phyloP scores from a whole-genome alignment of 1,139 yeast species.

The Debaryomyces subglobosus region DNA sequence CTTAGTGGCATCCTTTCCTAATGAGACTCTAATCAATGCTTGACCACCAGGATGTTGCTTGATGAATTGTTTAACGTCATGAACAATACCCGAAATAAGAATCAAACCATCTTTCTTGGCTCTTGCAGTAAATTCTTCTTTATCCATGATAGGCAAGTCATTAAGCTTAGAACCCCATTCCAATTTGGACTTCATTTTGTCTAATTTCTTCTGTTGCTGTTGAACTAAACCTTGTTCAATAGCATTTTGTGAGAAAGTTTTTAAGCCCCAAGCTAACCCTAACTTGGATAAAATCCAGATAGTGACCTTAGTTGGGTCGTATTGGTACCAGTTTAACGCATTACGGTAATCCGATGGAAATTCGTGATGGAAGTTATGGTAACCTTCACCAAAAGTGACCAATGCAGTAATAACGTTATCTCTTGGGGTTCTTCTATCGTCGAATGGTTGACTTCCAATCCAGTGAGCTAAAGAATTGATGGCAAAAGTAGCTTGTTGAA shows the following conservation, averaged over 20 bases:
- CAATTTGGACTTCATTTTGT: conserved; percentile 72
- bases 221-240: conserved; percentile 95
- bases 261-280: conserved; percentile 89
- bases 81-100: conserved; percentile 91
- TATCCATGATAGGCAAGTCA: conserved; percentile 89
- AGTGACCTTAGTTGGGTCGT: conserved; percentile 89
- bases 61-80: conserved; percentile 82
- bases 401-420: conserved; percentile 94
- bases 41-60: conserved; percentile 98
- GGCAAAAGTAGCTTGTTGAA: conserved; percentile 98
- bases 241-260: conserved; percentile 92
- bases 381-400: conserved; percentile 97
- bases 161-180: conserved; percentile 93
- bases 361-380: conserved; percentile 99
- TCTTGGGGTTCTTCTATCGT: conserved; percentile 96
- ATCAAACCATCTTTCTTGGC: conserved; percentile 64
- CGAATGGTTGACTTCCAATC: conserved; percentile 98
- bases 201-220: conserved; percentile 95
- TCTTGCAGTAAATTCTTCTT: conserved; percentile 73
- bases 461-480: conserved; percentile 98
- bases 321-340: conserved; percentile 98
- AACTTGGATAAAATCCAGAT: conserved; percentile 73
- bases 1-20: conserved; percentile 95
- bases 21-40: conserved; percentile 79
- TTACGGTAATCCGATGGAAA: conserved; percentile 98